A percentile compares a stretch with the other conserved stretches of the same genome.
phyloP scores from a whole-genome alignment of 768 basidiomycete species.

The Serendipita sp. region DNA sequence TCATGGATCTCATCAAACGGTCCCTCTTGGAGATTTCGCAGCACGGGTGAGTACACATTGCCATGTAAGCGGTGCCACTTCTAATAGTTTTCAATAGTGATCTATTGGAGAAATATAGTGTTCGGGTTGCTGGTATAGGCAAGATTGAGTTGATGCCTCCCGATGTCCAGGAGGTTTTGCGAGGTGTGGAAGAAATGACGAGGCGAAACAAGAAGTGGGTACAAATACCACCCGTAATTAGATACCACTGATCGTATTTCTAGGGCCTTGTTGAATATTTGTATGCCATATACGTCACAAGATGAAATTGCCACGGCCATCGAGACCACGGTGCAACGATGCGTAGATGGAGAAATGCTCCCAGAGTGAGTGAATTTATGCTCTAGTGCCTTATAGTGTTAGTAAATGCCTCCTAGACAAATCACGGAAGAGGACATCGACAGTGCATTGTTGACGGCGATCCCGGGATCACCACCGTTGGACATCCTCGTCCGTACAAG shows the following conservation, averaged over 20 bases:
- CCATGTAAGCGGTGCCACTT: neutral
- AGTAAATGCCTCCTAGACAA: conserved; percentile 19
- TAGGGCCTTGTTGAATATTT: conserved; percentile 81
- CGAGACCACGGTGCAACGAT: conserved; percentile 22
- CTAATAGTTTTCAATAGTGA: conserved; percentile 32
- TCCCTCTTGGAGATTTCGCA: conserved; percentile 63
- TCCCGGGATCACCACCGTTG: conserved; percentile 56
- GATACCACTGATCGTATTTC: neutral
- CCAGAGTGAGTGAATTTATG: conserved; percentile 17
- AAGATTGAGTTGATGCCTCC: conserved; percentile 57
- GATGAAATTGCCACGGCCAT: conserved; percentile 85
- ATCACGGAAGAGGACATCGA: conserved; percentile 59
- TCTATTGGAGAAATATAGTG: conserved; percentile 64
- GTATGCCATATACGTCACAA: conserved; percentile 81
- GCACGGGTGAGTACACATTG: conserved; percentile 49
- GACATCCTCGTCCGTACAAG: conserved; percentile 87
- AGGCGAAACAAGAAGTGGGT: conserved; percentile 51
- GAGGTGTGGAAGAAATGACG: conserved; percentile 64
- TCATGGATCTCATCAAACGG: conserved; percentile 73
- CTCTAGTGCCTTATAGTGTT: neutral
- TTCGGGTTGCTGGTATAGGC: conserved; percentile 74
- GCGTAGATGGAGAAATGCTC: conserved; percentile 21
- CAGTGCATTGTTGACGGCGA: conserved; percentile 46
- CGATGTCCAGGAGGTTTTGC: conserved; percentile 51
- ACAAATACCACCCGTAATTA: neutral